Evolutionary conservation across 1,284 basidiomycete genomes (phyloP).

Genomic region (Testicularia cyperi): DNA sequence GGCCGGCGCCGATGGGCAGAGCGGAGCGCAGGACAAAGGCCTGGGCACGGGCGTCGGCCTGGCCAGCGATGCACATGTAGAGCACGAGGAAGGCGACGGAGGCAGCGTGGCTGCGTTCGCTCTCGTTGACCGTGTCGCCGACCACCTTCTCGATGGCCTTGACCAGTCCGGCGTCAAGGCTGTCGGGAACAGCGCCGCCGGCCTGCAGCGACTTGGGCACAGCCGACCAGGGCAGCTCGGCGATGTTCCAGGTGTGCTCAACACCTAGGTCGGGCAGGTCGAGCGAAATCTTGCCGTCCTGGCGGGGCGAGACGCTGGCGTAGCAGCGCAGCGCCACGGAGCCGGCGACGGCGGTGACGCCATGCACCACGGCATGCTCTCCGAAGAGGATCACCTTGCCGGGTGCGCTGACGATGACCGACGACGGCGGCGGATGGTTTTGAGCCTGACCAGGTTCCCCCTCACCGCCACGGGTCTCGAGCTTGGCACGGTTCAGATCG

Average conservation of each 20-base stretch:
- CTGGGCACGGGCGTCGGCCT: constrained; percentile 69
- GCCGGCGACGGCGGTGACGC: constrained; percentile 92
- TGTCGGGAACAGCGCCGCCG: constrained; percentile 66
- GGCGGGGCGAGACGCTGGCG: constrained; percentile 74
- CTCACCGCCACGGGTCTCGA: constrained; percentile 52
- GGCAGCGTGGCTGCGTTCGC: constrained; percentile 65
- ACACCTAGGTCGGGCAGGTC: constrained; percentile 81
- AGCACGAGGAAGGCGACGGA: constrained; percentile 87
- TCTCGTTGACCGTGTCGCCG: constrained; percentile 39
- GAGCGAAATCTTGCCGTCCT: constrained; percentile 75
- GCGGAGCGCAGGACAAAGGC: constrained; percentile 83
- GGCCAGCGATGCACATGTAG: constrained; percentile 76
- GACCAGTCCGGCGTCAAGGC: constrained; percentile 44
- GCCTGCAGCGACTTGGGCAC: constrained; percentile 53
- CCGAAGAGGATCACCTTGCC: constrained; percentile 98
- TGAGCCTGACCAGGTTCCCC: constrained; percentile 21
- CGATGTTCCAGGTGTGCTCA: constrained; percentile 76
- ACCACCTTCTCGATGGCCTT: constrained; percentile 44
- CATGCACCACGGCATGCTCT: constrained; percentile 98
- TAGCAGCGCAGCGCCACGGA: constrained; percentile 94
- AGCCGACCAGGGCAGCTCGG: constrained; percentile 79
- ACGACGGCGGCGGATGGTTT: constrained; percentile 29
- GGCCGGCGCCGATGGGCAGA: constrained; percentile 96
- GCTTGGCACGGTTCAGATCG: constrained; percentile 42
- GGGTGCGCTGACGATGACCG: constrained; percentile 66